Evolutionary conservation across 805 yeast genomes (phyloP).

Genomic region (Saccharomycopsis sp.): DNA sequence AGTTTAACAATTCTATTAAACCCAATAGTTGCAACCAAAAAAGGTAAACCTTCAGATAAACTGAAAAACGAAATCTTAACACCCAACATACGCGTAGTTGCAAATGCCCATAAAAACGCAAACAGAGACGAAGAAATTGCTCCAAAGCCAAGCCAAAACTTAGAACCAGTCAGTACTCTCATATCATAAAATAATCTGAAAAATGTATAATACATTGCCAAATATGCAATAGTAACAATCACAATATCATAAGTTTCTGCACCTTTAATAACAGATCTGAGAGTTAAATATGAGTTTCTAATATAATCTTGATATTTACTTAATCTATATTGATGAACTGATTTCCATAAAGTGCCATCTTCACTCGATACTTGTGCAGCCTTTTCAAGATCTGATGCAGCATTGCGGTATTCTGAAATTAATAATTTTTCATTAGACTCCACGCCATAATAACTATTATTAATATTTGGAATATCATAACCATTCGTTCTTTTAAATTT

Average conservation of each 20-base stretch:
- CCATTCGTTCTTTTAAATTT: constrained; percentile 44
- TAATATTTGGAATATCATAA: constrained; percentile 36
- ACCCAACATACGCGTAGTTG: constrained; percentile 49
- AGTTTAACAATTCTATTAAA: constrained; percentile 78
- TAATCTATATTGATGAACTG: constrained; percentile 45
- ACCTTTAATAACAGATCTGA: constrained; percentile 45
- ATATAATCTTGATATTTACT: constrained; percentile 50
- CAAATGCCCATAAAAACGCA: constrained; percentile 75
- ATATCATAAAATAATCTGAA: constrained; percentile 68
- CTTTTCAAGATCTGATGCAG: constrained; percentile 20
- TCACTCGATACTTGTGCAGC: constrained; percentile 24
- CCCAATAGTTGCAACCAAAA: constrained; percentile 86
- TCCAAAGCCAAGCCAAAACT: constrained; percentile 79
- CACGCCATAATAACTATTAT: constrained; percentile 33
- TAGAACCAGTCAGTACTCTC: constrained; percentile 67
- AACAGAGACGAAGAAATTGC: constrained; percentile 72
- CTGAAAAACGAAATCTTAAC: constrained; percentile 63
- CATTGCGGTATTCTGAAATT: constrained; percentile 30
- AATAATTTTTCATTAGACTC: constrained; percentile 38
- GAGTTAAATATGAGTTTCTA: constrained; percentile 33
- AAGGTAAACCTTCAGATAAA: constrained; percentile 87
- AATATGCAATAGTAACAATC: constrained; percentile 70
- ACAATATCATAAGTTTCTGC: constrained; percentile 85
- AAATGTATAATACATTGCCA: constrained; percentile 83
- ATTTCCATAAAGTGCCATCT: constrained; percentile 54